Conservation (phyloP, 257 asterid species). For the Petunia axillaris region DNA sequence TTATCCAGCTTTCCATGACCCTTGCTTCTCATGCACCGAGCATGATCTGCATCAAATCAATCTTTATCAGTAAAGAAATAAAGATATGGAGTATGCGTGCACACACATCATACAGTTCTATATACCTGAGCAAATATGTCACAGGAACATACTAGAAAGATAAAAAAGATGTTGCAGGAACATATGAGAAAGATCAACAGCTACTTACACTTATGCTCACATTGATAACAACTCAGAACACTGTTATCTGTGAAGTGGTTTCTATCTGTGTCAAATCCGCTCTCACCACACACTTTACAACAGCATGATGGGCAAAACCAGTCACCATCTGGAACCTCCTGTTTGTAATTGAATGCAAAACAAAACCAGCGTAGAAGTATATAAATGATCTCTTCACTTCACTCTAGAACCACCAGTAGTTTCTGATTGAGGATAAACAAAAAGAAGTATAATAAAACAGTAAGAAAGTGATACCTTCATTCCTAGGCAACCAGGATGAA, state of each 20-base stretch:
- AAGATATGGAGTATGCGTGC: background rate
- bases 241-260: conserved; percentile 37
- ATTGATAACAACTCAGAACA: conserved; percentile 62
- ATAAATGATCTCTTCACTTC: background rate
- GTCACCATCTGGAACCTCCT: conserved; percentile 88
- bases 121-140: conserved; percentile 23
- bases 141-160: background rate
- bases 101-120: conserved; percentile 4
- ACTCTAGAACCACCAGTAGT: conserved; percentile 7
- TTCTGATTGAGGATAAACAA: conserved; percentile 7
- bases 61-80: conserved; percentile 28
- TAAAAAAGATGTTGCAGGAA: conserved; percentile 3
- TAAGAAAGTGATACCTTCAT: conserved; percentile 58
- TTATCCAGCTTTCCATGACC: conserved; percentile 36
- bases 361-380: background rate
- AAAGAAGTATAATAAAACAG: conserved; percentile 25
- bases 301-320: conserved; percentile 99
- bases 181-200: conserved; percentile 24
- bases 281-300: conserved; percentile 70
- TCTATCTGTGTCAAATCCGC: conserved; percentile 34
- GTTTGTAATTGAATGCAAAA: conserved; percentile 23
- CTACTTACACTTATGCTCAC: conserved; percentile 74
- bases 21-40: conserved; percentile 57
- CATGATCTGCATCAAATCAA: conserved; percentile 60
- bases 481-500: conserved; percentile 79